phyloP scores from a whole-genome alignment of 768 basidiomycete species.

The Pulveroboletus frians region DNA sequence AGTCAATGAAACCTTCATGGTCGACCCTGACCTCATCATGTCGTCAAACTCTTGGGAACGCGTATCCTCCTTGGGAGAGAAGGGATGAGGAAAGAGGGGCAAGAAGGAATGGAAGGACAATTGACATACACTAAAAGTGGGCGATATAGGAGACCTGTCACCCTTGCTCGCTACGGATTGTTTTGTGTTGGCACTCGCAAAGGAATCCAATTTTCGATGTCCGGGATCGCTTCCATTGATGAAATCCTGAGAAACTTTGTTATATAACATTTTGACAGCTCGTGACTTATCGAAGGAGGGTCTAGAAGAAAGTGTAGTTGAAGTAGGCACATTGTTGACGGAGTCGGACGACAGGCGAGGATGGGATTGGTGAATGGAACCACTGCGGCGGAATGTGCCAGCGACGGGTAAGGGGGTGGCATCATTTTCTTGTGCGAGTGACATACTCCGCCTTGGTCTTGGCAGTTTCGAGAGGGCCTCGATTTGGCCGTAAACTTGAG shows the following conservation, averaged over 20 bases:
- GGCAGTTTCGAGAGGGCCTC: conserved; percentile 57
- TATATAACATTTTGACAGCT: conserved; percentile 53
- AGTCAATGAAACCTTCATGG: conserved; percentile 94
- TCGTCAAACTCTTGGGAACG: conserved; percentile 85
- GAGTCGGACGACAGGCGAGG: conserved; percentile 40
- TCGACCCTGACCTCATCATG: conserved; percentile 82
- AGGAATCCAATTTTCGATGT: conserved; percentile 53
- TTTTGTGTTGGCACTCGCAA: conserved; percentile 47
- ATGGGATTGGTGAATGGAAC: conserved; percentile 20
- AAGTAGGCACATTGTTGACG: conserved; percentile 18
- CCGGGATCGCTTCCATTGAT: conserved; percentile 40
- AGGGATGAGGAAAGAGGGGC: background rate
- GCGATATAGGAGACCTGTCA: conserved; percentile 33
- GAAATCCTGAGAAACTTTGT: conserved; percentile 38
- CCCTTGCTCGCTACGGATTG: conserved; percentile 30
- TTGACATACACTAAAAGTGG: conserved; percentile 31
- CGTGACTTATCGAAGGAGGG: conserved; percentile 63
- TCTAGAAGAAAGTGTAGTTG: conserved; percentile 34
- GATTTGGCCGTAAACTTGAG: conserved; percentile 71
- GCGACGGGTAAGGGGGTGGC: conserved; percentile 40
- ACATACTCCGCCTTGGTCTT: conserved; percentile 62
- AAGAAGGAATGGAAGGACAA: conserved; percentile 1
- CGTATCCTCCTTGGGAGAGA: conserved; percentile 43
- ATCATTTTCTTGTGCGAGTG: conserved; percentile 53
- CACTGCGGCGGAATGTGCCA: conserved; percentile 20